These are phyloP conservation scores for Aquilaria malaccensis DNA, from an alignment of 345 rosid genomes.

Conservation along the genomic window DNA sequence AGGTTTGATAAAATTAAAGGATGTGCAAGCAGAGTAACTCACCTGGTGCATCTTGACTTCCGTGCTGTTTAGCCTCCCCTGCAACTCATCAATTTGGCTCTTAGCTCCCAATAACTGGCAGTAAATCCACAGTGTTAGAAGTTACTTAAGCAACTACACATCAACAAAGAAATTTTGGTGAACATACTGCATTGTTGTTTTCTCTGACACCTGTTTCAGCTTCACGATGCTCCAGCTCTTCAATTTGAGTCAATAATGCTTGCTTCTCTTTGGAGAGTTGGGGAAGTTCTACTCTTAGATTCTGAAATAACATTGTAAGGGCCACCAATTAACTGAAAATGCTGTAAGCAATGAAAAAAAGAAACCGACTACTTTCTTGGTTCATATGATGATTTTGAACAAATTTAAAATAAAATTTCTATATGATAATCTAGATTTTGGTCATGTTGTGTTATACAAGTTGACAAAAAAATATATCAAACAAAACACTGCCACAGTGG, in stretches of 20 bases:
- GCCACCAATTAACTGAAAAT: constrained; percentile 2
- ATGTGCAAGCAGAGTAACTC: constrained; percentile 15
- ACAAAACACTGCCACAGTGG: too few relatives aligned
- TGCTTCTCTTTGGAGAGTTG: constrained; percentile 28
- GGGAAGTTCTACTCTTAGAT: constrained; percentile 24
- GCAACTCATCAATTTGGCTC: constrained; percentile 31
- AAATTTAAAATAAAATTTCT: too few relatives aligned
- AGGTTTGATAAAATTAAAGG: too few relatives aligned
- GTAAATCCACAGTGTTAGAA: constrained; percentile 7
- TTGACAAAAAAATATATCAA: too few relatives aligned
- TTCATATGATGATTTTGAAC: too few relatives aligned
- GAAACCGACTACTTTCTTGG: too few relatives aligned
- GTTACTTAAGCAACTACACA: neutral
- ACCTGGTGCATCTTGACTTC: constrained; percentile 44
- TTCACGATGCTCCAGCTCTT: constrained; percentile 18
- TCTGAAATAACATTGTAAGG: constrained; percentile 14
- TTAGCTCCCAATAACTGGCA: constrained; percentile 37
- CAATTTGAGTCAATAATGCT: constrained; percentile 20
- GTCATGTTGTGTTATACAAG: too few relatives aligned
- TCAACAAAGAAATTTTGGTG: neutral
- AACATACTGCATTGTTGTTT: constrained; percentile 23
- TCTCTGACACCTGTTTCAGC: constrained; percentile 17
- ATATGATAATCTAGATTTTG: too few relatives aligned
- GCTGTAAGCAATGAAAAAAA: too few relatives aligned
- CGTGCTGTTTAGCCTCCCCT: constrained; percentile 25